Evolutionary conservation across 805 yeast genomes (phyloP).

Genomic region (Schwanniomyces sp.): DNA sequence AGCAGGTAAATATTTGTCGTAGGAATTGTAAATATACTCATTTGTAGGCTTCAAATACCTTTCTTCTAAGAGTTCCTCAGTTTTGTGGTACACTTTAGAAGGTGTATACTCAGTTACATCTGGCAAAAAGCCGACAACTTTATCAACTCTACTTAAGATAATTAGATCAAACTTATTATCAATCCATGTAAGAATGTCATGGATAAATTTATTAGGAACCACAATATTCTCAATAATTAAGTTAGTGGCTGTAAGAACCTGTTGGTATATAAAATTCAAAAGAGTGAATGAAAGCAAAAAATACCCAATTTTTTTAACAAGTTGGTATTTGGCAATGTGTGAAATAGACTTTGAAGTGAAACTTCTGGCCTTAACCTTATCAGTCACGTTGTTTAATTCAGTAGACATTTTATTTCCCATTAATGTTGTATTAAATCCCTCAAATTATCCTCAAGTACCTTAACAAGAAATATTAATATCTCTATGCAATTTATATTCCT

Average conservation of each 20-base stretch:
- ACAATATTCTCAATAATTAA: constrained; percentile 22
- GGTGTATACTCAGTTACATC: constrained; percentile 10
- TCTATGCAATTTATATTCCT: background rate
- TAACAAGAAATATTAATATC: background rate
- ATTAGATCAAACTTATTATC: constrained; percentile 23
- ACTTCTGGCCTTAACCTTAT: constrained; percentile 11
- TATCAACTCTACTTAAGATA: constrained; percentile 23
- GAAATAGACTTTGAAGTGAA: constrained; percentile 31
- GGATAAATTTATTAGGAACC: constrained; percentile 16
- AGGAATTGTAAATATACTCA: constrained; percentile 13
- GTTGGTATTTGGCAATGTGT: constrained; percentile 32
- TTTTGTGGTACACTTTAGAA: constrained; percentile 7
- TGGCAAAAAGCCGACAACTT: constrained; percentile 8
- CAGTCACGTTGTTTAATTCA: constrained; percentile 1
- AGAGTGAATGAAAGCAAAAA: constrained; percentile 25
- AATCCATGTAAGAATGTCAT: constrained; percentile 14
- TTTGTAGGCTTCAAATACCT: constrained; percentile 11
- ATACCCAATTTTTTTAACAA: constrained; percentile 20
- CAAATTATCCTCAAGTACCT: background rate
- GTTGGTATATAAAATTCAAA: constrained; percentile 21
- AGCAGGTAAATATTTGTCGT: constrained; percentile 25
- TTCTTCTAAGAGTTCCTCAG: constrained; percentile 6
- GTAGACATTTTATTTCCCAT: constrained; percentile 5
- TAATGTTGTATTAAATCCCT: background rate
- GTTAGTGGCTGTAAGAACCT: constrained; percentile 19